Conservation (phyloP, 768 basidiomycete genomes). For the Mycena leptocephala region DNA sequence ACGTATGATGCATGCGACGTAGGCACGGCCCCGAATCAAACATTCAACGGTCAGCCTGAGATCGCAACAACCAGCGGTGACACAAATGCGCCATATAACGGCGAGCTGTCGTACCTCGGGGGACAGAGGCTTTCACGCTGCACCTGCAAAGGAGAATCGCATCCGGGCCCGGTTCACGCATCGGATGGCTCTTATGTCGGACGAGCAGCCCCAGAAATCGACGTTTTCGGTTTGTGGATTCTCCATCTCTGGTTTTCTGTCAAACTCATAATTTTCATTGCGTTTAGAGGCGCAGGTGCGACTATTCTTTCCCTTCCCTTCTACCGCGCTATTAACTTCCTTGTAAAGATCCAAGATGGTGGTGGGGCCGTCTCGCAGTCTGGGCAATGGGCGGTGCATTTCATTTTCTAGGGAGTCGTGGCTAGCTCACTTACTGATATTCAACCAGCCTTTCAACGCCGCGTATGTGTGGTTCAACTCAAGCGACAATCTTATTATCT, state of each 20-base stretch:
- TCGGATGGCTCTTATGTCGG: slow-evolving; percentile 66
- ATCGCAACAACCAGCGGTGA: slow-evolving; percentile 64
- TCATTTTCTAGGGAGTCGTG: too few species aligned
- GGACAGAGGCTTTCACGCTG: slow-evolving; percentile 74
- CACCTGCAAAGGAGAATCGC: slow-evolving; percentile 71
- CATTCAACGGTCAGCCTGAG: slow-evolving; percentile 63
- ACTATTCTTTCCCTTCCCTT: background rate
- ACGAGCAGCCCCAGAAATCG: slow-evolving; percentile 73
- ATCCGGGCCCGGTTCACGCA: slow-evolving; percentile 67
- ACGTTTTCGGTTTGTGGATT: slow-evolving; percentile 60
- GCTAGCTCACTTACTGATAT: background rate
- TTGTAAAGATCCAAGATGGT: slow-evolving; percentile 45
- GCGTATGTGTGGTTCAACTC: slow-evolving; percentile 60
- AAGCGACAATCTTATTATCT: slow-evolving; percentile 51
- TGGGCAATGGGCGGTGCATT: slow-evolving; percentile 57
- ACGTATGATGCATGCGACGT: slow-evolving; percentile 83
- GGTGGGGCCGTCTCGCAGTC: slow-evolving; percentile 63
- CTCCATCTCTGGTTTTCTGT: background rate
- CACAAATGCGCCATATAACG: slow-evolving; percentile 57
- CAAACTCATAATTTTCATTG: background rate
- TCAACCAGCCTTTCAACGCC: slow-evolving; percentile 56
- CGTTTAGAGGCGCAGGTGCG: slow-evolving; percentile 50
- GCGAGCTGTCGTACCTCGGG: slow-evolving; percentile 62
- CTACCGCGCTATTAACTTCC: background rate
- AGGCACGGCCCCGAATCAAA: slow-evolving; percentile 85